phyloP scores from a whole-genome alignment of 2,329 filamentous ascomycete species.

The Fusarium mundagurra region DNA sequence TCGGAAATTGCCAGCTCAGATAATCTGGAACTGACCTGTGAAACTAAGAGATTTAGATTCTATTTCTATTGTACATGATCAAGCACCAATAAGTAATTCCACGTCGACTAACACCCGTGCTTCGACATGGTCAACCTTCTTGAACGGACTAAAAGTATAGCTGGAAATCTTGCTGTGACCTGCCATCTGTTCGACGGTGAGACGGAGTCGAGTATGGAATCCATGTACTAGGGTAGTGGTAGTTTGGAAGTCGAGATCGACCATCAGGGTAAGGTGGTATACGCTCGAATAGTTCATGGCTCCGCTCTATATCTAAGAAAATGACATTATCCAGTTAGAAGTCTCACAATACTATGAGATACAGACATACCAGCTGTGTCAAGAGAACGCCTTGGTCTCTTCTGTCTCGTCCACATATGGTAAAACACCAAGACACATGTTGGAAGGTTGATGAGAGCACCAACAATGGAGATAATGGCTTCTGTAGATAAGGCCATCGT shows the following conservation, averaged over 20 bases:
- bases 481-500: neutral
- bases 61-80: no score
- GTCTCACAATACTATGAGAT: neutral
- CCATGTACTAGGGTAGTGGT: neutral
- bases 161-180: neutral
- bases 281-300: neutral
- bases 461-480: slow-evolving; percentile 2
- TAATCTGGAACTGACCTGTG: rapidly evolving
- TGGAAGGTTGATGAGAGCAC: slow-evolving; percentile 1
- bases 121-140: neutral
- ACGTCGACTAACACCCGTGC: neutral
- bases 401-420: neutral
- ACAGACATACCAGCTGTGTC: neutral
- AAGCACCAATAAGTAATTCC: neutral
- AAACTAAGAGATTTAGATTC: rapidly evolving
- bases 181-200: neutral
- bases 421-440: slow-evolving; percentile 1
- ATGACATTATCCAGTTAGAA: neutral
- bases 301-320: neutral
- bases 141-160: neutral
- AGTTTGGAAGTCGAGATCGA: neutral
- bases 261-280: neutral
- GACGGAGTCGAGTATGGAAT: neutral
- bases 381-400: neutral
- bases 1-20: neutral